A percentile compares a stretch with the other conserved stretches of the same genome.
Evolutionary conservation across 2,329 filamentous ascomycete species (phyloP).

Genomic region (Xylariaceae sp.): DNA sequence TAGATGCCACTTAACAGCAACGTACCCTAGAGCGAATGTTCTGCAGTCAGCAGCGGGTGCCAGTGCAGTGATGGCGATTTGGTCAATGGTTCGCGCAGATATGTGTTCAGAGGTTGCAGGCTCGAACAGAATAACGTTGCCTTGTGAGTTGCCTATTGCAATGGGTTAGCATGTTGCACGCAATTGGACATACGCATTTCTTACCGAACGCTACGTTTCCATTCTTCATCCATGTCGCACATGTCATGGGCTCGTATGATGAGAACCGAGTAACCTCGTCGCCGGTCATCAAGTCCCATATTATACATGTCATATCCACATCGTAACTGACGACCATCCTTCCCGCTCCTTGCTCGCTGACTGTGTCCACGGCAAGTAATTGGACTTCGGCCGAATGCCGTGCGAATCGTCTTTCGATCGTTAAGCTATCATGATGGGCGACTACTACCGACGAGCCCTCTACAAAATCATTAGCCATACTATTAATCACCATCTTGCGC

Average conservation of each 20-base stretch:
- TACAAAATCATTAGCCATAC: slow-evolving; percentile 29
- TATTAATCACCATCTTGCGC: neutral
- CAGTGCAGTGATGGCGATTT: slow-evolving; percentile 90
- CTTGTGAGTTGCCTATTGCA: slow-evolving; percentile 76
- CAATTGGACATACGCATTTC: slow-evolving; percentile 27
- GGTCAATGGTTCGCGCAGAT: slow-evolving; percentile 82
- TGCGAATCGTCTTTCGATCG: slow-evolving; percentile 82
- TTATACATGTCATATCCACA: slow-evolving; percentile 83
- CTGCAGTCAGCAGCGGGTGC: slow-evolving; percentile 86
- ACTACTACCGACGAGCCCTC: slow-evolving; percentile 79
- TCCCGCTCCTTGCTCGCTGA: slow-evolving; percentile 81
- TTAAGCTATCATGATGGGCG: slow-evolving; percentile 87
- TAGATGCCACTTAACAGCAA: neutral
- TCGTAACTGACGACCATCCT: slow-evolving; percentile 92
- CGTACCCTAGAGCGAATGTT: slow-evolving; percentile 93
- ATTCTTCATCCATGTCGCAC: slow-evolving; percentile 93
- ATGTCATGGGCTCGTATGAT: slow-evolving; percentile 81
- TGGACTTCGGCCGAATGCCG: slow-evolving; percentile 80
- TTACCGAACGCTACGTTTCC: slow-evolving; percentile 95
- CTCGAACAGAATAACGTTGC: slow-evolving; percentile 92
- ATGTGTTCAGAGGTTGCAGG: slow-evolving; percentile 90
- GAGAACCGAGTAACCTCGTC: slow-evolving; percentile 89
- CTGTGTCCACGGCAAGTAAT: slow-evolving; percentile 84
- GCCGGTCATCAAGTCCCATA: slow-evolving; percentile 94
- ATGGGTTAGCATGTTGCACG: slow-evolving; percentile 3